Base-by-base conservation (phyloP, 163 green algal genomes). In the Scenedesmus sp. region DNA sequence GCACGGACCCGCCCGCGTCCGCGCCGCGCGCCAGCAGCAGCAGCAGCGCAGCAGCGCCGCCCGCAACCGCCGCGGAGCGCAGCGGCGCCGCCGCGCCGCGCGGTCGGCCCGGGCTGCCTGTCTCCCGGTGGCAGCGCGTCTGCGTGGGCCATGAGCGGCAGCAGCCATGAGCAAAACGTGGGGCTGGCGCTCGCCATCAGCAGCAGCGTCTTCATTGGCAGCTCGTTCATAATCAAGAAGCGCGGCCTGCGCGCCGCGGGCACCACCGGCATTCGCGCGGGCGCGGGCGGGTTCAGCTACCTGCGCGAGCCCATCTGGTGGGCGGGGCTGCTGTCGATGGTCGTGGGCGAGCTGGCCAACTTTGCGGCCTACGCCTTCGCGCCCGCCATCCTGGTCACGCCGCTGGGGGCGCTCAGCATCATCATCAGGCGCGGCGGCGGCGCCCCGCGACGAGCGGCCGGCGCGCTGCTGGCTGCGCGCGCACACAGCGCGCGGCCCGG, bases 221-320 rank as follows among this genome's bases (percentile, higher is more conserved):
- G 91, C 1, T 97, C 90, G 75, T 99, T 99, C 83, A 98, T 99
- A 26, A 89, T 99, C 22, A 99, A 99, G 77, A 99, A 99, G 83
- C 95, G 97, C 51, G 96, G 96, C 0, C 86, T 99, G 33, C 73
- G 91, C 0, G 80, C 89, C 17, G 95, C 96, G 14, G 93, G 92
- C 0, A 45, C 85, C 4, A 85, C 86, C 14, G 91, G 91, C 3
- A 20, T 93, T 0, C 62, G 83, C 33, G 86, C 86, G 60, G 95
- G 94, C 39, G 85, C 78, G 31, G 96, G 96, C 15, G 96, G 96
- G 2, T 98, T 95, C 75, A 93, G 91, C 0, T 99, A 99, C 77
- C 80, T 99, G 3, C 63, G 57, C 9, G 92, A 99, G 86, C 96
- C 96, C 33, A 81, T 99, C 60, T 99, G 96, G 96, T 99, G 96